A percentile compares a stretch with the other conserved stretches of the same genome.
Conservation (phyloP, 2,329 filamentous ascomycete species). For the Neobulgaria alba region DNA sequence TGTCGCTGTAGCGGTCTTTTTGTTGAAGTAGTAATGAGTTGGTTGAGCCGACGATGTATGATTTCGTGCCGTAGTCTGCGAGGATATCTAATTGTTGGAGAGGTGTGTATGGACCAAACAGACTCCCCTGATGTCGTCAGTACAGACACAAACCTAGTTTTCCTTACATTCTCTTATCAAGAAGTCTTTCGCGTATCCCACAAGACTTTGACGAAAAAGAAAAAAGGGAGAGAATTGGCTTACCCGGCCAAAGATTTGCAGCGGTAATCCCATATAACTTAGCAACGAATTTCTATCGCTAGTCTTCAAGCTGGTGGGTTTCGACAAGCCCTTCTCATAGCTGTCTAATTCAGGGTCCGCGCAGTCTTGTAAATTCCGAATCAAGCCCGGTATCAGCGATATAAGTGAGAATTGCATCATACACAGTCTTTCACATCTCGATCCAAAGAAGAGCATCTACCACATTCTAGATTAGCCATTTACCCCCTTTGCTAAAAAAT, state of each 20-base stretch:
- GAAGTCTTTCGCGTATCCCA: too few species aligned
- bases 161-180: too few species aligned
- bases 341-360: constrained; percentile 86
- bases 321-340: constrained; percentile 66
- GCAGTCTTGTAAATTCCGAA: constrained; percentile 87
- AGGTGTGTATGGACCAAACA: constrained; percentile 95
- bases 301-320: constrained; percentile 77
- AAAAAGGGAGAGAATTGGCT: not conserved
- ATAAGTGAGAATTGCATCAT: constrained; percentile 98
- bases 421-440: constrained; percentile 90
- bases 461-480: constrained; percentile 8
- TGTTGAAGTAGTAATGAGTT: constrained; percentile 92
- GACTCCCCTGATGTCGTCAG: constrained; percentile 55
- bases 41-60: constrained; percentile 93
- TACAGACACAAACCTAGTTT: too few species aligned
- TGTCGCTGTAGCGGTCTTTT: constrained; percentile 90
- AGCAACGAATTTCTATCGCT: constrained; percentile 87
- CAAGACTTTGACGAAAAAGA: too few species aligned
- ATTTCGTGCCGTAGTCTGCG: constrained; percentile 89
- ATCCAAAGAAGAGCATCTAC: constrained; percentile 97
- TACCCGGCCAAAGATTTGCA: constrained; percentile 92
- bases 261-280: constrained; percentile 85
- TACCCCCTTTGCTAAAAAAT: too few species aligned
- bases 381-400: constrained; percentile 86
- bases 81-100: constrained; percentile 91